Conservation (phyloP, 2,329 filamentous ascomycete species). For the Trichoderma citrinoviride region DNA sequence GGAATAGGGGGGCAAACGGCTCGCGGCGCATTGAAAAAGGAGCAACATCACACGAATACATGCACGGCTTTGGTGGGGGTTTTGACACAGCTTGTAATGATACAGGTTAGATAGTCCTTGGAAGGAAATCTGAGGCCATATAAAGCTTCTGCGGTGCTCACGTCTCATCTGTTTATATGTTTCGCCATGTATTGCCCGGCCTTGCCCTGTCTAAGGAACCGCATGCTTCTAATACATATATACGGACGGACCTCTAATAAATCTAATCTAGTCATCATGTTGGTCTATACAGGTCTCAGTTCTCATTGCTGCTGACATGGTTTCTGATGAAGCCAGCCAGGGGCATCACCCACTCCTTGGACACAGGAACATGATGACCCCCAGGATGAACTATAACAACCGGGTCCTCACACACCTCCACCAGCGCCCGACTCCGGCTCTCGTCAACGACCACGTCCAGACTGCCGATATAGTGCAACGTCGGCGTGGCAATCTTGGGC, state of each 20-base stretch:
- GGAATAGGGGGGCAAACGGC: neutral
- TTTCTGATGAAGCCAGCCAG: slow-evolving; percentile 67
- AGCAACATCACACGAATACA: slow-evolving; percentile 6
- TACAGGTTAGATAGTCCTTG: slow-evolving; percentile 38
- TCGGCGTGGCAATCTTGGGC: slow-evolving; percentile 71
- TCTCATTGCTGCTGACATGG: slow-evolving; percentile 31
- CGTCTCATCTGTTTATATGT: slow-evolving; percentile 27
- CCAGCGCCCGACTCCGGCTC: slow-evolving; percentile 61
- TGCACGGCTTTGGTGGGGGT: slow-evolving; percentile 20
- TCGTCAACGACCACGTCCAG: slow-evolving; percentile 89
- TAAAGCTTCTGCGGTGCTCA: slow-evolving; percentile 31
- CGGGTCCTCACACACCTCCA: slow-evolving; percentile 60
- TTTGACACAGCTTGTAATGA: slow-evolving; percentile 31
- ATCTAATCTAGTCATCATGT: neutral
- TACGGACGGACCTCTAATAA: too few species aligned
- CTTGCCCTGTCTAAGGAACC: slow-evolving; percentile 22
- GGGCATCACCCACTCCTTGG: slow-evolving; percentile 76
- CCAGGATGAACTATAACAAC: slow-evolving; percentile 71
- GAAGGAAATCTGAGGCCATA: slow-evolving; percentile 30
- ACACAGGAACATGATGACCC: slow-evolving; percentile 83
- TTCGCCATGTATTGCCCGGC: slow-evolving; percentile 26
- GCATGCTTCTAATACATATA: too few species aligned
- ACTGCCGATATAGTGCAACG: slow-evolving; percentile 77
- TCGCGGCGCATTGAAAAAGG: slow-evolving; percentile 3
- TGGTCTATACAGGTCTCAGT: neutral